Evolutionary conservation across 768 basidiomycete species (phyloP).

Genomic region (Pleurotus tuoliensis): DNA sequence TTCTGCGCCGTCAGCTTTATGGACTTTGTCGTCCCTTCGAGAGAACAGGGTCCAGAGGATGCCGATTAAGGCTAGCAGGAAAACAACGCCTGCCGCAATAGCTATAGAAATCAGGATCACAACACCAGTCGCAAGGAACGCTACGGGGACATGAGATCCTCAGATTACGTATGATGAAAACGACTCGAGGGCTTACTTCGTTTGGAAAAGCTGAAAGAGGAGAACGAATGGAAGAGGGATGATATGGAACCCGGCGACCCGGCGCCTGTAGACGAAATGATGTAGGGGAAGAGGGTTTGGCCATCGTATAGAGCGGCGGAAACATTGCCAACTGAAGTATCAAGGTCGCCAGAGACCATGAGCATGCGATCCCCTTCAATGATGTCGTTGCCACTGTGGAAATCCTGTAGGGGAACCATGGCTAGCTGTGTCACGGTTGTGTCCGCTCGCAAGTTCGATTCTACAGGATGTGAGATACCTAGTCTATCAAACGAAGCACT

Average conservation of each 20-base stretch:
- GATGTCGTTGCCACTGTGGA: conserved; percentile 64
- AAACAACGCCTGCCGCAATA: conserved; percentile 90
- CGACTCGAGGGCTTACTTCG: conserved; percentile 46
- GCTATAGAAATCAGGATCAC: conserved; percentile 98
- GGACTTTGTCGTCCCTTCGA: conserved; percentile 68
- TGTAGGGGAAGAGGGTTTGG: conserved; percentile 73
- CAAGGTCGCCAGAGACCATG: conserved; percentile 80
- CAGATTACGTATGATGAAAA: conserved; percentile 11
- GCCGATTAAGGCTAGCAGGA: conserved; percentile 79
- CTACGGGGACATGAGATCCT: conserved; percentile 31
- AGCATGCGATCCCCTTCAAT: conserved; percentile 87
- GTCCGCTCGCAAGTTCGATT: conserved; percentile 46
- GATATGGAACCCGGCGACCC: conserved; percentile 71
- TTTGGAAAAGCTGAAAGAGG: conserved; percentile 71
- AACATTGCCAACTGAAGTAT: conserved; percentile 69
- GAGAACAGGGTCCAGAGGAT: conserved; percentile 89
- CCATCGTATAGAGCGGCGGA: conserved; percentile 91
- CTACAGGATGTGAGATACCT: conserved; percentile 29
- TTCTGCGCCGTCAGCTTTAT: conserved; percentile 59
- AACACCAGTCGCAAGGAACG: conserved; percentile 85
- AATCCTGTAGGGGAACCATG: conserved; percentile 85
- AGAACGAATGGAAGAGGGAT: conserved; percentile 79
- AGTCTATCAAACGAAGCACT: neutral
- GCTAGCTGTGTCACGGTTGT: conserved; percentile 77
- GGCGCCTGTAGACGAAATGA: conserved; percentile 59